Evolutionary conservation across 2,329 filamentous ascomycete species (phyloP).

Genomic region (Claviceps sp.): DNA sequence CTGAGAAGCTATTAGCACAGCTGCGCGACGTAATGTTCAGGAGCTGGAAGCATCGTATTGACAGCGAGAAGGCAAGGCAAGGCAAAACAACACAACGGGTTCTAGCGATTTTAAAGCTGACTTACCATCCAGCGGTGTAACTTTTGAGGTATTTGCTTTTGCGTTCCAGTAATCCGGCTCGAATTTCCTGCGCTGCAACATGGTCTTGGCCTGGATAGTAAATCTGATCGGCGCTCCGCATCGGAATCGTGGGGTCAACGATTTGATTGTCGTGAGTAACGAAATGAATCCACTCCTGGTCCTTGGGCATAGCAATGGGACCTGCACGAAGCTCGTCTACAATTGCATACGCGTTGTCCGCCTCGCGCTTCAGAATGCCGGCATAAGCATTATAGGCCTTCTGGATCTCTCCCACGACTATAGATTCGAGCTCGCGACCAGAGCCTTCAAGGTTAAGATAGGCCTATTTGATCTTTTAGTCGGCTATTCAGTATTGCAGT

Average conservation of each 20-base stretch:
- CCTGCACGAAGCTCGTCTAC: slow-evolving; percentile 73
- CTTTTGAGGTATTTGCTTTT: slow-evolving; percentile 99
- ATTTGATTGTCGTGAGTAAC: slow-evolving; percentile 72
- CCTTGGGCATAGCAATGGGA: slow-evolving; percentile 85
- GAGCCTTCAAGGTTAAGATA: slow-evolving; percentile 91
- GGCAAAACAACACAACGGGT: not conserved
- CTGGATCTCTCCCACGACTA: slow-evolving; percentile 93
- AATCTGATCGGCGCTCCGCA: slow-evolving; percentile 69
- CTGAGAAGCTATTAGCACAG: slow-evolving; percentile 27
- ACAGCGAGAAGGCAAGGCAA: not conserved
- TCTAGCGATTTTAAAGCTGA: not conserved
- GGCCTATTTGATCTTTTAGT: slow-evolving; percentile 39
- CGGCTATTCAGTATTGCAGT: not conserved
- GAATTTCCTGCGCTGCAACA: slow-evolving; percentile 67
- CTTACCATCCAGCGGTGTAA: slow-evolving; percentile 87
- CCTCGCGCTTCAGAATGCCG: slow-evolving; percentile 80
- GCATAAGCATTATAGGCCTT: slow-evolving; percentile 94
- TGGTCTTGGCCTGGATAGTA: slow-evolving; percentile 86
- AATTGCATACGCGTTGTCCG: slow-evolving; percentile 64
- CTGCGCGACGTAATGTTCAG: slow-evolving; percentile 4
- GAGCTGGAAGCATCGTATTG: not conserved
- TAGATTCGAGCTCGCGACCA: slow-evolving; percentile 86
- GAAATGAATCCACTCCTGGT: slow-evolving; percentile 80
- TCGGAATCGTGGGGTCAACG: slow-evolving; percentile 68
- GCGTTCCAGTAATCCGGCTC: slow-evolving; percentile 82